Evolutionary conservation across 169 alveolate species (phyloP).

Genomic region (Plasmodium reichenowi): DNA sequence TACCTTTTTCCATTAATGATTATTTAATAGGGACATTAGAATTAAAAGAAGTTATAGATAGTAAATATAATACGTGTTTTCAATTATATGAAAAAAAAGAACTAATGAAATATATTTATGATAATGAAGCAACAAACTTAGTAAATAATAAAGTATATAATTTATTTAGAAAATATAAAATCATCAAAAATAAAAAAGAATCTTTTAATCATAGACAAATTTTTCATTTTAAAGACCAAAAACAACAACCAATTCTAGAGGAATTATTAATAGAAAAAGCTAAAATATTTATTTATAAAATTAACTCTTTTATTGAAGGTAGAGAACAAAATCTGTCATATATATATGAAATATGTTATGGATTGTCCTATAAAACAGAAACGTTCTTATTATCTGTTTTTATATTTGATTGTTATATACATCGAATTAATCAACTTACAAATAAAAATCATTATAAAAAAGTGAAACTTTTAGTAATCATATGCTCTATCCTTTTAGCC

Average conservation of each 20-base stretch:
- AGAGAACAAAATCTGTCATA: conserved; percentile 46
- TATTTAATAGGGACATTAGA: conserved; percentile 51
- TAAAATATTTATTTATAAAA: conserved; percentile 55
- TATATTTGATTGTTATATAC: conserved; percentile 66
- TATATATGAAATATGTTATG: conserved; percentile 63
- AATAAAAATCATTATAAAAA: conserved; percentile 59
- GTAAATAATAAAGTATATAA: conserved; percentile 47
- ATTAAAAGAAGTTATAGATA: conserved; percentile 54
- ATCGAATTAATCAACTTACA: conserved; percentile 45
- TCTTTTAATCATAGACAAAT: conserved; percentile 37
- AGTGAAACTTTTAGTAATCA: conserved; percentile 48
- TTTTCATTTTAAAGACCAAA: conserved; percentile 28
- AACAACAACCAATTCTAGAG: conserved; percentile 19
- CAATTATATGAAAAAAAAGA: conserved; percentile 53
- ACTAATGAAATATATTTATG: conserved; percentile 53
- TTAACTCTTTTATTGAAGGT: conserved; percentile 54
- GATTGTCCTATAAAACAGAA: conserved; percentile 56
- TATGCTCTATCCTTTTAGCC: conserved; percentile 56
- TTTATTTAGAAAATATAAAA: conserved; percentile 35
- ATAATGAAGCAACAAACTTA: conserved; percentile 42
- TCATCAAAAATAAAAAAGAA: conserved; percentile 44
- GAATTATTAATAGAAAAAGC: conserved; percentile 38
- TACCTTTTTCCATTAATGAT: conserved; percentile 63
- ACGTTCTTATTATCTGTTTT: conserved; percentile 57
- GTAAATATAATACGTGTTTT: conserved; percentile 61